Evolutionary conservation across 805 yeast species (phyloP), one percentile per base, ranked within the genome.

Genomic region (Zygoascus ofunaensis): DNA sequence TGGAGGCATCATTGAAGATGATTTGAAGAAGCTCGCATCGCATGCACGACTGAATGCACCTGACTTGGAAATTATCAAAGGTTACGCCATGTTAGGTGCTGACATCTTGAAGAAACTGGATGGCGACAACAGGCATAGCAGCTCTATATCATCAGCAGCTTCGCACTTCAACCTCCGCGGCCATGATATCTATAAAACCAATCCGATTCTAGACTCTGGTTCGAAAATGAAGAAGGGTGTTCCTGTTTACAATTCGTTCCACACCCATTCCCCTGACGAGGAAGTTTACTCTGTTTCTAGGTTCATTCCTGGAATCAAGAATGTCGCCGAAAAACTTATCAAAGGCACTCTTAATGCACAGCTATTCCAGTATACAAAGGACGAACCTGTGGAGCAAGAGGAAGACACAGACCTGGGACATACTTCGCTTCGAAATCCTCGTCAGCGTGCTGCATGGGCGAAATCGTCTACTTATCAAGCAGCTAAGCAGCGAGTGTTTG

Each of bases 391-490:
- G 19, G 51, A 34, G 5, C 48, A 37, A 8, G 64, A 58, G 5
- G 69, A 64, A 23, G 69, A 65, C 18, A 50, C 45, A 12, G 45
- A 48, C 37, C 56, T 48, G 36, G 66, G 66, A 37, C 74, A 71
- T 23, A 74, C 72, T 37, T 78, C 89, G 1, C 65, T 82, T 47
- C 73, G 87, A 52, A 82, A 80, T 55, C 78, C 82, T 5, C 70
- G 83, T 35, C 84, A 81, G 54, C 76, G 80, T 49, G 87, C 90
- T 0, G 76, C 81, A 0, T 83, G 92, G 92, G 83, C 87, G 3
- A 77, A 73, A 47, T 65, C 69, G 17, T 59, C 61, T 3, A 47
- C 56, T 39, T 56, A 51, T 34, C 64, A 59, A 38, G 66, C 65
- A 2, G 67, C 70, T 39, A 69, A 78, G 51, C 95, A 86, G 57